These are phyloP conservation scores for Hansfordia pulvinata DNA, from an alignment of 2,329 filamentous ascomycete species.

Conservation along the genomic window DNA sequence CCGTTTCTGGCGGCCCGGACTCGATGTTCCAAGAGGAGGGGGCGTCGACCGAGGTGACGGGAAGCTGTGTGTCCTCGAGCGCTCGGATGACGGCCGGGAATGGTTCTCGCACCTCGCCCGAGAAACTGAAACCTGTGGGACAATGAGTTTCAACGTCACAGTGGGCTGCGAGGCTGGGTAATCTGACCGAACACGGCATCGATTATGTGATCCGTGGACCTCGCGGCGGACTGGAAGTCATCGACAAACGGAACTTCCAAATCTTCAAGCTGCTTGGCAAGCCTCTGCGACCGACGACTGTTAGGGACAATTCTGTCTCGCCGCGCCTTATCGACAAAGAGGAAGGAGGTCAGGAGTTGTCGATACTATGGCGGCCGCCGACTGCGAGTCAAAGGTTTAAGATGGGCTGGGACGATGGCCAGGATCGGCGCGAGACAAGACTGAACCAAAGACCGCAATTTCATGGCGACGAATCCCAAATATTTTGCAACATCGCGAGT, in stretches of 20 bases:
- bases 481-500: no score
- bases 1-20: slow-evolving; percentile 62
- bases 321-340: slow-evolving; percentile 7
- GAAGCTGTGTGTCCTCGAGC: slow-evolving; percentile 57
- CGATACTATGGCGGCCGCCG: no score
- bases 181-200: slow-evolving; percentile 80
- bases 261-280: slow-evolving; percentile 73
- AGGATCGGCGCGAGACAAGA: no score
- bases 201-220: slow-evolving; percentile 64
- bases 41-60: slow-evolving; percentile 81
- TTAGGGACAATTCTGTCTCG: slow-evolving; percentile 14
- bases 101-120: slow-evolving; percentile 81
- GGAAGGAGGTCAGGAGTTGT: slow-evolving; percentile 2
- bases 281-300: slow-evolving; percentile 43
- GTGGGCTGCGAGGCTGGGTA: slow-evolving; percentile 4
- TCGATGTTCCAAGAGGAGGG: slow-evolving; percentile 95
- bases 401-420: no score
- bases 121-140: slow-evolving; percentile 70
- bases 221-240: slow-evolving; percentile 58
- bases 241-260: slow-evolving; percentile 72
- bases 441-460: no score
- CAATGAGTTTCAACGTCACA: slow-evolving; percentile 6
- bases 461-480: no score
- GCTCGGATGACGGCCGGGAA: slow-evolving; percentile 72
- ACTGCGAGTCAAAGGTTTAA: no score